Percentiles rank a stretch among this genome's conserved stretches.
Evolutionary conservation across 2,329 filamentous ascomycete genomes (phyloP).

Genomic region (Exophiala viscosa): DNA sequence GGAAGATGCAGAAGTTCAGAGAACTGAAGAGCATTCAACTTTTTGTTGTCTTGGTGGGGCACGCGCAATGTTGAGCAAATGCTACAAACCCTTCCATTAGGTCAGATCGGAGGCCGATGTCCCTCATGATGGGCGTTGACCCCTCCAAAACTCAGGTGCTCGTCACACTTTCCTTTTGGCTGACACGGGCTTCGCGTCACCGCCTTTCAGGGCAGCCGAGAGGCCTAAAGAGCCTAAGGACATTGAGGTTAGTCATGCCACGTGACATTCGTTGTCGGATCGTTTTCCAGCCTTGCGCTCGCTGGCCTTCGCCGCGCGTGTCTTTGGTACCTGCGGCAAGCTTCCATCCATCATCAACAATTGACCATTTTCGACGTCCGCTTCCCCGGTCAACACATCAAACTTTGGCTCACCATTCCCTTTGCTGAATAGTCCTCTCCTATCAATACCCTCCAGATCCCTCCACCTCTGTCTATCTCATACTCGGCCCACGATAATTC

Average conservation of each 20-base stretch:
- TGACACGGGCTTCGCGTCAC: background rate
- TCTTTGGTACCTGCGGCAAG: slow-evolving; percentile 23
- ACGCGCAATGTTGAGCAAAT: slow-evolving; percentile 11
- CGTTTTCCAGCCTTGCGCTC: background rate
- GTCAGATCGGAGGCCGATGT: background rate
- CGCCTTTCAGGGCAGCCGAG: background rate
- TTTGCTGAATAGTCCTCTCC: background rate
- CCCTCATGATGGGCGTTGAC: background rate
- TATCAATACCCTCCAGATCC: background rate
- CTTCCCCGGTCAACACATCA: background rate
- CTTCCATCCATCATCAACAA: slow-evolving; percentile 5
- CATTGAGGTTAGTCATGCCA: background rate
- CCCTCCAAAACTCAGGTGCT: background rate
- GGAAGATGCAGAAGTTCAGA: slow-evolving; percentile 4
- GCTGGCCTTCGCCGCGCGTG: slow-evolving; percentile 15
- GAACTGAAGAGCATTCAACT: slow-evolving; percentile 14
- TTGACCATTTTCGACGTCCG: background rate
- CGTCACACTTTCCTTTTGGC: background rate
- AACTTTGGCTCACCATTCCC: background rate
- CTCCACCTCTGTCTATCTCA: background rate
- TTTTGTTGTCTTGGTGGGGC: slow-evolving; percentile 26
- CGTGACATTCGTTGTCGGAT: background rate
- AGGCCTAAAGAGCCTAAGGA: background rate
- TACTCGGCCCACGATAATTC: background rate
- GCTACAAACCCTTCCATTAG: slow-evolving; percentile 17